These are phyloP conservation scores for Solanum neorickii DNA, from an alignment of 257 asterid genomes.

Conservation along the genomic window DNA sequence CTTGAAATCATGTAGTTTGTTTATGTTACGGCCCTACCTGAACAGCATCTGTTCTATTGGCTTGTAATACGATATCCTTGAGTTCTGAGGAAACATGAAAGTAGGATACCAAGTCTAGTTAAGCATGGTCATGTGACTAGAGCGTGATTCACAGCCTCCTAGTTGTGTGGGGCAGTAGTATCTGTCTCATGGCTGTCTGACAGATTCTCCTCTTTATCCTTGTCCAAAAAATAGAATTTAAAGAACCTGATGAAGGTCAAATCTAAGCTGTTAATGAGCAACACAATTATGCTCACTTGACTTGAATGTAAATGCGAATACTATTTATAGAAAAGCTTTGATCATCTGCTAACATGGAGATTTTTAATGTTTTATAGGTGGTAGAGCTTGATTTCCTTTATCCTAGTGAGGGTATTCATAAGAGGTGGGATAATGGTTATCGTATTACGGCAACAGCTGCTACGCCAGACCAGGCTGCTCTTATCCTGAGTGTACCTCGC, in stretches of 20 bases:
- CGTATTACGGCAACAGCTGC: slow-evolving; percentile 38
- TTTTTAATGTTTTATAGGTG: slow-evolving; percentile 16
- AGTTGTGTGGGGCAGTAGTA: not conserved
- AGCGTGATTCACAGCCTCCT: not conserved
- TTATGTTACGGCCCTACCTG: not conserved
- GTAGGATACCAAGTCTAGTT: not conserved
- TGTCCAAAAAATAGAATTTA: not conserved
- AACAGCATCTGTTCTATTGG: not conserved
- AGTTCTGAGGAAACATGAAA: not conserved
- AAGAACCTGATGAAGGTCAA: not conserved
- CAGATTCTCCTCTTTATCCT: not conserved
- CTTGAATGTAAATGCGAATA: not conserved
- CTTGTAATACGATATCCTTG: not conserved
- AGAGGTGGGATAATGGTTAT: slow-evolving; percentile 36
- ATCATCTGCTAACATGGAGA: not conserved
- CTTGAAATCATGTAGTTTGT: not conserved
- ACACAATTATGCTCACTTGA: not conserved
- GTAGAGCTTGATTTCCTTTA: slow-evolving; percentile 40
- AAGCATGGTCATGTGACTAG: not conserved
- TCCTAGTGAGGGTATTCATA: slow-evolving; percentile 43
- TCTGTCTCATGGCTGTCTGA: not conserved
- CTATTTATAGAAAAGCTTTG: not conserved
- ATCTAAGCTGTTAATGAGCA: not conserved
- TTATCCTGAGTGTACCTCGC: slow-evolving; percentile 35
- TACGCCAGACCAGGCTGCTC: slow-evolving; percentile 37